phyloP scores from a whole-genome alignment of 805 yeast species.

The Metschnikowia hibisci region DNA sequence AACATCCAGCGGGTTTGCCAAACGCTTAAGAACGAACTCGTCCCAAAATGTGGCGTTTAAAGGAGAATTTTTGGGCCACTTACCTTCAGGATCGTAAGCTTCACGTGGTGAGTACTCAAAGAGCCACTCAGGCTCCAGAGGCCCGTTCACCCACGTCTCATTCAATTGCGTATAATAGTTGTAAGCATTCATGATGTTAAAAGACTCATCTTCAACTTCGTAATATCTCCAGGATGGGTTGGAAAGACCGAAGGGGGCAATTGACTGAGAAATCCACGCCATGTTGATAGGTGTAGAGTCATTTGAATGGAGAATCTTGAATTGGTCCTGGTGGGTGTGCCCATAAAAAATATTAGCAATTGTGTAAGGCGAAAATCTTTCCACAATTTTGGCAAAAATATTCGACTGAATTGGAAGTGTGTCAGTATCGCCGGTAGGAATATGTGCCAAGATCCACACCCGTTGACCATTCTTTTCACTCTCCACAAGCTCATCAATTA shows the following conservation, averaged over 20 bases:
- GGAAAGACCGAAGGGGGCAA: conserved; percentile 55
- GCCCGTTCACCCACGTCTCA: conserved; percentile 50
- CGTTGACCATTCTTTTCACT: conserved; percentile 55
- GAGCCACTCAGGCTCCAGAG: conserved; percentile 59
- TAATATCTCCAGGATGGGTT: conserved; percentile 76
- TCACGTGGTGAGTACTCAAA: conserved; percentile 64
- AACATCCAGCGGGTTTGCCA: conserved; percentile 36
- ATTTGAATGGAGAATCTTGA: conserved; percentile 50
- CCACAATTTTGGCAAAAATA: conserved; percentile 52
- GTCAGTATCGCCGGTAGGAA: conserved; percentile 54
- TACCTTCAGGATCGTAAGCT: conserved; percentile 43
- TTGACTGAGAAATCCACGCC: conserved; percentile 65
- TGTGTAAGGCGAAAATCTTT: conserved; percentile 64
- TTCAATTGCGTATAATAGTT: conserved; percentile 60
- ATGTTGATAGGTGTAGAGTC: conserved; percentile 46
- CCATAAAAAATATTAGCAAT: conserved; percentile 70
- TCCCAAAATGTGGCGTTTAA: conserved; percentile 72
- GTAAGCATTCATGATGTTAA: conserved; percentile 55
- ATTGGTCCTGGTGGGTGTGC: conserved; percentile 68
- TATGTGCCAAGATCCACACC: conserved; percentile 73
- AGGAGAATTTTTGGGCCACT: conserved; percentile 59
- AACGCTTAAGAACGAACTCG: conserved; percentile 41
- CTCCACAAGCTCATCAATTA: conserved; percentile 58
- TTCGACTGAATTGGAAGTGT: conserved; percentile 60
- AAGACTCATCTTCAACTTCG: conserved; percentile 58